Evolutionary conservation across 192 early-diverging fungal genomes (phyloP).

Genomic region (Linnemannia zychae): DNA sequence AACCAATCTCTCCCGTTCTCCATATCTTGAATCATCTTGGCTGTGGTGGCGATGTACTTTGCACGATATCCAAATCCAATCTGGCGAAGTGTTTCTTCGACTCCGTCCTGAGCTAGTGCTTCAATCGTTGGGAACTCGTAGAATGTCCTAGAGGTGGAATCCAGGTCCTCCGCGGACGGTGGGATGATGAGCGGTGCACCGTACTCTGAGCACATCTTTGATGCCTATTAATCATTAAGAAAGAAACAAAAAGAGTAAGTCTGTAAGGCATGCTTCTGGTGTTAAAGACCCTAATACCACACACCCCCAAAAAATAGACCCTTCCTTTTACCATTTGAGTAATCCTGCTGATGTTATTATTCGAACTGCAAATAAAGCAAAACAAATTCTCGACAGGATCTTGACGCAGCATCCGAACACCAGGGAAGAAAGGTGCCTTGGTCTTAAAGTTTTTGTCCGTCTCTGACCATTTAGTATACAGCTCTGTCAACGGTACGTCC

Average conservation of each 20-base stretch:
- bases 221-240: conserved; percentile 41
- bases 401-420: conserved; percentile 85
- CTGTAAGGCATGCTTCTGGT: neutral
- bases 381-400: conserved; percentile 90
- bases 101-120: conserved; percentile 62
- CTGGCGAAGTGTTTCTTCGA: conserved; percentile 75
- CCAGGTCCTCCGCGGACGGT: neutral
- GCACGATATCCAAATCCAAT: conserved; percentile 97
- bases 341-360: conserved; percentile 96
- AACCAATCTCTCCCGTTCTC: conserved; percentile 73
- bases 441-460: conserved; percentile 77
- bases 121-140: conserved; percentile 80
- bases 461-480: conserved; percentile 70
- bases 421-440: conserved; percentile 66
- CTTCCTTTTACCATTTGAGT: conserved; percentile 75
- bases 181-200: conserved; percentile 54
- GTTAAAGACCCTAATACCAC: neutral
- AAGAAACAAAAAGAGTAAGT: neutral
- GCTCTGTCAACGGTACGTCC: conserved; percentile 68
- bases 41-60: conserved; percentile 88
- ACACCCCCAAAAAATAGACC: neutral
- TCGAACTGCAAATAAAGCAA: conserved; percentile 92
- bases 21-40: conserved; percentile 61
- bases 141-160: conserved; percentile 46
- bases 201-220: conserved; percentile 63